phyloP scores from a whole-genome alignment of 768 basidiomycete species.

The Pulveroboletus frians region DNA sequence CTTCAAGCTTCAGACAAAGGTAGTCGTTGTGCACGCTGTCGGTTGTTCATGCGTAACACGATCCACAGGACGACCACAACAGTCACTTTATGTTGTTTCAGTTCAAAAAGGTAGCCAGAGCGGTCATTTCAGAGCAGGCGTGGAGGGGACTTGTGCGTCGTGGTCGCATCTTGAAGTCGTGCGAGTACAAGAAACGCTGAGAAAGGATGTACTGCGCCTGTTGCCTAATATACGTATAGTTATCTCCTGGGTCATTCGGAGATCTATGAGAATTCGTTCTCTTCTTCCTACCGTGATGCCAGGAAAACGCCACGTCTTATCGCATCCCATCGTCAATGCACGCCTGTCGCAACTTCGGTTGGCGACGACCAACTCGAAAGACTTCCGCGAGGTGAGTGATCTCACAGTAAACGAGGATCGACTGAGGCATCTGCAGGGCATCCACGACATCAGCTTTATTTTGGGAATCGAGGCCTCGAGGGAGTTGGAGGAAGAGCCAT shows the following conservation, averaged over 20 bases:
- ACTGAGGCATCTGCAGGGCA: constrained; percentile 45
- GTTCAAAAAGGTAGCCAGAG: constrained; percentile 58
- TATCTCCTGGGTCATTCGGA: background rate
- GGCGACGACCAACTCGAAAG: constrained; percentile 55
- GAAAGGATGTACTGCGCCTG: background rate
- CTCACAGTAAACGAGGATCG: background rate
- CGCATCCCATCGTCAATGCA: constrained; percentile 71
- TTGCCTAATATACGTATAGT: constrained; percentile 1
- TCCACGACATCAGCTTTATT: constrained; percentile 69
- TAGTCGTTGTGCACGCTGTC: constrained; percentile 23
- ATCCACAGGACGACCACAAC: constrained; percentile 66
- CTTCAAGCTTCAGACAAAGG: constrained; percentile 68
- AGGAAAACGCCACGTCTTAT: constrained; percentile 46
- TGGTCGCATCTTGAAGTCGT: constrained; percentile 69
- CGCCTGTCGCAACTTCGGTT: constrained; percentile 68
- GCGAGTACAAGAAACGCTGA: constrained; percentile 88
- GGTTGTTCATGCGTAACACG: background rate
- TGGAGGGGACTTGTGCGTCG: constrained; percentile 53
- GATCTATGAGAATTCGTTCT: background rate
- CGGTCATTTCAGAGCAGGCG: constrained; percentile 47
- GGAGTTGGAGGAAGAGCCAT: constrained; percentile 54
- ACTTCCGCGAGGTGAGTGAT: constrained; percentile 68
- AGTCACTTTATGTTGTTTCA: constrained; percentile 84
- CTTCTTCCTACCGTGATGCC: constrained; percentile 21
- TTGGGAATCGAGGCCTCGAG: constrained; percentile 82